Conservation (phyloP, 2,329 filamentous ascomycete genomes). For the Phyllosticta citriasiana region DNA sequence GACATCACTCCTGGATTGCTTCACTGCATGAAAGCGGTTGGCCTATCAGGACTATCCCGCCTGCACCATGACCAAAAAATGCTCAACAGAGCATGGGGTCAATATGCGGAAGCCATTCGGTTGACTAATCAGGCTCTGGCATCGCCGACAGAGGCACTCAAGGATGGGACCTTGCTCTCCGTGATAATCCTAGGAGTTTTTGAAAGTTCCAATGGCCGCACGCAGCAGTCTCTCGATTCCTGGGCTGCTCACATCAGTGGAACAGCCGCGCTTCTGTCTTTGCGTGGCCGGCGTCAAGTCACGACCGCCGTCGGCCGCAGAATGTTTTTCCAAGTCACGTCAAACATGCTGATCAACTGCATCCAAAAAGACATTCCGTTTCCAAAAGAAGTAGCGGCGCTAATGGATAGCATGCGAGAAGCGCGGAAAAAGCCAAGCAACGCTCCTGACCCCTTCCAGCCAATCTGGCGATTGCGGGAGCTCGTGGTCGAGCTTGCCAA, state of each 20-base stretch:
- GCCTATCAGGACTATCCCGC: conserved; percentile 23
- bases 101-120: conserved; percentile 23
- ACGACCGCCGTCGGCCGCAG: conserved; percentile 14
- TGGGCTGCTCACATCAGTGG: conserved; percentile 26
- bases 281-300: conserved; percentile 22
- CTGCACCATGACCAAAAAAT: conserved; percentile 18
- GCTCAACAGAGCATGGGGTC: conserved; percentile 20
- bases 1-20: not conserved
- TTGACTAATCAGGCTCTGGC: conserved; percentile 23
- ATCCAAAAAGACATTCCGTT: conserved; percentile 3
- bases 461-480: not conserved
- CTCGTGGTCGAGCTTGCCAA: conserved; percentile 3
- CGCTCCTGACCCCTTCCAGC: not conserved
- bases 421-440: not conserved
- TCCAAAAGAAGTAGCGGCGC: not conserved
- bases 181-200: conserved; percentile 25
- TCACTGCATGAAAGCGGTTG: conserved; percentile 23
- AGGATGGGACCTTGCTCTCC: conserved; percentile 23
- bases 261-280: conserved; percentile 21
- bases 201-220: conserved; percentile 22
- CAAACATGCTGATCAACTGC: conserved; percentile 15
- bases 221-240: conserved; percentile 18
- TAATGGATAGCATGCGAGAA: conserved; percentile 1
- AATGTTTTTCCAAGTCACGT: conserved; percentile 24
- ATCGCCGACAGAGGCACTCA: conserved; percentile 18